Evolutionary conservation across 805 yeast species (phyloP).

Genomic region (Nakazawaea wyomingensis): DNA sequence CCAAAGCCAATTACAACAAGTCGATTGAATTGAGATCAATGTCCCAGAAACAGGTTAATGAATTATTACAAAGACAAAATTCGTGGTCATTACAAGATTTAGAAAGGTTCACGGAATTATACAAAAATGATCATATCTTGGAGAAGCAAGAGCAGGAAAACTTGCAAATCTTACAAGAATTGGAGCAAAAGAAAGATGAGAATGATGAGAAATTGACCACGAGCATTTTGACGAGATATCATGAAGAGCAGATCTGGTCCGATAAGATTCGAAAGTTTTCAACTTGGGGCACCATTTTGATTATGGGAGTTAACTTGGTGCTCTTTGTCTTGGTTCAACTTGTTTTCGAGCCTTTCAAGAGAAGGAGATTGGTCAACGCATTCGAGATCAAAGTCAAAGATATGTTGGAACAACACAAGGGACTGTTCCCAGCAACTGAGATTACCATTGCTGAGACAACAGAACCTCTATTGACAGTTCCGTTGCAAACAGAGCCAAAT

Average conservation of each 20-base stretch:
- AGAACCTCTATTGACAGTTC: too few species aligned
- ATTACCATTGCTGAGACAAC: too few species aligned
- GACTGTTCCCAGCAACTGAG: too few species aligned
- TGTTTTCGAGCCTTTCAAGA: slow-evolving; percentile 91
- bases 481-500: too few species aligned
- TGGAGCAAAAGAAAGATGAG: slow-evolving; percentile 64
- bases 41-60: slow-evolving; percentile 84
- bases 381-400: slow-evolving; percentile 76
- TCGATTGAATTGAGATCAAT: slow-evolving; percentile 61
- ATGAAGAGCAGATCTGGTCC: slow-evolving; percentile 97
- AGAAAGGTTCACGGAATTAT: slow-evolving; percentile 77
- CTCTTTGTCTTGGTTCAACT: slow-evolving; percentile 79
- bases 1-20: slow-evolving; percentile 48
- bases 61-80: slow-evolving; percentile 76
- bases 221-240: slow-evolving; percentile 81
- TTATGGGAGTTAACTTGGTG: slow-evolving; percentile 82
- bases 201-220: slow-evolving; percentile 64
- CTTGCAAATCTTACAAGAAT: slow-evolving; percentile 39
- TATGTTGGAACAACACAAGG: slow-evolving; percentile 34
- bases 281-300: slow-evolving; percentile 92
- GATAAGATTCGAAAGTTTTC: slow-evolving; percentile 92
- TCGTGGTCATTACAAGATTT: slow-evolving; percentile 77
- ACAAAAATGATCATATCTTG: slow-evolving; percentile 73
- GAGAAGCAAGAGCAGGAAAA: slow-evolving; percentile 54
- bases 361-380: slow-evolving; percentile 70